phyloP scores from a whole-genome alignment of 1,284 basidiomycete species.

The Ceratobasidium sp. region DNA sequence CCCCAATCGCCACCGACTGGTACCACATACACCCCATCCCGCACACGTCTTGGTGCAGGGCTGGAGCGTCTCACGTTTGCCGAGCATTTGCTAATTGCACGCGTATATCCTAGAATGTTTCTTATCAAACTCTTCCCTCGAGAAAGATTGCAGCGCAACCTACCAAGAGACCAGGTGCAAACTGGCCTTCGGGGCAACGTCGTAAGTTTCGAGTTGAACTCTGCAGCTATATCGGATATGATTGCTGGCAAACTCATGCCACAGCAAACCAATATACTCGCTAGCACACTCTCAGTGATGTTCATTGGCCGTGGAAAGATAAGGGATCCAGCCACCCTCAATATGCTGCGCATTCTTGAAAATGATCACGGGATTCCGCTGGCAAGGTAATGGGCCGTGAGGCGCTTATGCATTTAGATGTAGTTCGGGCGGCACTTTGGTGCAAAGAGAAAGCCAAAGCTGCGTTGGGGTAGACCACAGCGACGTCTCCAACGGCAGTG shows the following conservation, averaged over 20 bases:
- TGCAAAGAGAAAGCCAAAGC: too few species aligned
- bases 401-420: background rate
- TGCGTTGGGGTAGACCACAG: too few species aligned
- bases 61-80: conserved; percentile 52
- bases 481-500: background rate
- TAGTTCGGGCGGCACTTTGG: too few species aligned
- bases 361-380: too few species aligned
- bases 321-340: conserved; percentile 50
- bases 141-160: conserved; percentile 43
- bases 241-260: conserved; percentile 55
- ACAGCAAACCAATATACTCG: conserved; percentile 51
- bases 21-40: background rate
- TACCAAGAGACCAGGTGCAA: conserved; percentile 48
- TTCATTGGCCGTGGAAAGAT: conserved; percentile 54
- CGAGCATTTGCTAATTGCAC: conserved; percentile 53
- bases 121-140: conserved; percentile 55
- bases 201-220: conserved; percentile 53
- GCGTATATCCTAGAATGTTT: conserved; percentile 51
- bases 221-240: conserved; percentile 52
- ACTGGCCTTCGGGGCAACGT: conserved; percentile 55
- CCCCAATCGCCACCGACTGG: background rate
- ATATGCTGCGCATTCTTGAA: conserved; percentile 53
- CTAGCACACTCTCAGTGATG: conserved; percentile 54
- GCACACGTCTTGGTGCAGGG: conserved; percentile 12
- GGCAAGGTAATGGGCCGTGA: too few species aligned